Evolutionary conservation across 1,284 basidiomycete species (phyloP), one percentile per base, ranked within the genome.

Genomic region (Cryptococcus sp.): DNA sequence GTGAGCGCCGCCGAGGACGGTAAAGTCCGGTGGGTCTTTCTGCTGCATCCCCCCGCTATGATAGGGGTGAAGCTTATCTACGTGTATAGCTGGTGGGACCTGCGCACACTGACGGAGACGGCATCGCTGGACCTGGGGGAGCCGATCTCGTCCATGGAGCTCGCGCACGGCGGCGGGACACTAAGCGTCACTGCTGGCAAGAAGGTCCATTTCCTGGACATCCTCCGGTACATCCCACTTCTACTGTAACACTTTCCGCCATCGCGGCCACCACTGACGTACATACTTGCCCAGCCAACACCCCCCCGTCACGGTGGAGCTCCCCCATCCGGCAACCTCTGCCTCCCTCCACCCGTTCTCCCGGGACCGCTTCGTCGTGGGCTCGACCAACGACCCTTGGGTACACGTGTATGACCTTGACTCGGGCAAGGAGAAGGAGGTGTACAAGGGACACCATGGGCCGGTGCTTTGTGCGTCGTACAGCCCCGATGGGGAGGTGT

Each of bases 401-500:
- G 93, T 98, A 21, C 82, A 95, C 43, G 85, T 98, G 36, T 94
- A 97, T 72, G 88, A 89, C 43, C 86, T 92, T 68, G 75, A 79
- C 39, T 84, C 87, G n/a, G 95, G 91, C 1, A 84, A 87, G 71
- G 92, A 97, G 79, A 79, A 84, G 61, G 95, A 98, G 60, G 84
- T 97, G 54, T 83, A 95, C 66, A 98, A 98, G 77, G 95, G 95
- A 6, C 96, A 98, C 73, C 95, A 98, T 73, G 95, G 95, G 15
- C 94, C 95, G 13, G 95, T 96, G 12, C 91, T 96, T 68, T 91
- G 88, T 59, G 89, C 96, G 42, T 87, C 89, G 65, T 98, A 89
- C 78, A 90, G 88, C 71, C 96, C 95, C 0, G 95, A 98, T 74
- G 96, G 95, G n/a, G 94, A 98, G 80, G 84, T 97, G 79, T 98